Base-by-base conservation (phyloP, 805 yeast genomes). In the Candida ortonii region DNA sequence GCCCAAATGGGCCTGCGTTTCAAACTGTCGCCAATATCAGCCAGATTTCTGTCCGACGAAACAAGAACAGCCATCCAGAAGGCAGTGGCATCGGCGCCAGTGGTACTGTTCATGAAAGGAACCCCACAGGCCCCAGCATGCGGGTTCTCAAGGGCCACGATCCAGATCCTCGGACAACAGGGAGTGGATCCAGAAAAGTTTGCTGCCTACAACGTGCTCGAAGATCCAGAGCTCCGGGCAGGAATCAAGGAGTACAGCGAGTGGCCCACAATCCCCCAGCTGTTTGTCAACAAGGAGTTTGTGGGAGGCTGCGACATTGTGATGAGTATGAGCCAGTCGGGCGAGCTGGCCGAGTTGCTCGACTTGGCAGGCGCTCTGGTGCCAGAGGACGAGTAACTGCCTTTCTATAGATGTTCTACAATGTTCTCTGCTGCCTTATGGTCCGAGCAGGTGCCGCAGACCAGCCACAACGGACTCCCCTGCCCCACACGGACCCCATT, bases 241-340 rank as follows among this genome's bases (percentile, higher is more conserved):
- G 98, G 97, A 20, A 87, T 93, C 53, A 93, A 93, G 65, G 98
- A 93, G 59, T 93, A 76, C 63, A 79, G 90, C 49, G 81, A 84
- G 46, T 93, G 99, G 99, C 99, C 99, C 37, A 93, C 99, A 1
- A 88, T 93, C 40, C 99, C 99, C 11, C 99, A 93, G 63, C 72
- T 93, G 27, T 93, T 89, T 56, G 87, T 93, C 10, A 75, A 81
- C 49, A 80, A 81, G 47, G 98, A 93, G 58, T 93, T 93, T 57
- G 74, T 93, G 34, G 99, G 99, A 28, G 99, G 99, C 4, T 93
- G 97, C 64, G 99, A 93, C 62, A 89, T 93, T 44, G 71, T 93
- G 34, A 86, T 83, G 57, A 78, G 84, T 37, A 89, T 93, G 97
- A 85, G 94, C 24, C 84, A 82, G 50, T 59, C 67, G 34, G 98